These are phyloP conservation scores for Laburnicola sp. DNA, from an alignment of 2,329 filamentous ascomycete species.

Conservation along the genomic window DNA sequence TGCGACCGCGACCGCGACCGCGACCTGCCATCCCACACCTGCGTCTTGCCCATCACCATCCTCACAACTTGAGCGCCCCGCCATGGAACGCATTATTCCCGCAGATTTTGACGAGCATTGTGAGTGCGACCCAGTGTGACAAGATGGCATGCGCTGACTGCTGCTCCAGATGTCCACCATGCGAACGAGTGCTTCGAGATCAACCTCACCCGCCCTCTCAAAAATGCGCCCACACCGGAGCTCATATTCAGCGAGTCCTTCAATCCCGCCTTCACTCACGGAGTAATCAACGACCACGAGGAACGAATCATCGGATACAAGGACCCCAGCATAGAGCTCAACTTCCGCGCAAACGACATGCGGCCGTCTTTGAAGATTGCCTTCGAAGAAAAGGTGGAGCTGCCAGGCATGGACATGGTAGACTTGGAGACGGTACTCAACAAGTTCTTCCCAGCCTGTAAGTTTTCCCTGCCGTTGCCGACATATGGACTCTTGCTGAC, in stretches of 20 bases:
- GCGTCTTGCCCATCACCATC: not conserved
- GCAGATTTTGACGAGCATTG: slow-evolving; percentile 39
- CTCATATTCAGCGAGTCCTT: slow-evolving; percentile 66
- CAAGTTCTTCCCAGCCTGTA: slow-evolving; percentile 68
- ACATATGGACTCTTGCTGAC: slow-evolving; percentile 1
- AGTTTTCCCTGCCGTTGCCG: slow-evolving; percentile 25
- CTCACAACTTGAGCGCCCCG: slow-evolving; percentile 4
- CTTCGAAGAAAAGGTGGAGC: slow-evolving; percentile 73
- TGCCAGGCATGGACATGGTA: slow-evolving; percentile 65
- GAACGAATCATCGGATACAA: slow-evolving; percentile 91
- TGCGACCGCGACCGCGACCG: slow-evolving; percentile 7
- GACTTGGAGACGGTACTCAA: slow-evolving; percentile 68
- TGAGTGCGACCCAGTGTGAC: slow-evolving; percentile 18
- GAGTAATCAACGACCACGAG: slow-evolving; percentile 91
- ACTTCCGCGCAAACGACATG: slow-evolving; percentile 73
- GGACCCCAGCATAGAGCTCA: slow-evolving; percentile 73
- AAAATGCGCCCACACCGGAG: slow-evolving; percentile 20
- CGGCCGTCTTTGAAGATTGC: slow-evolving; percentile 73
- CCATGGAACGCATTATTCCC: slow-evolving; percentile 19
- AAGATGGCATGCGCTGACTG: slow-evolving; percentile 15
- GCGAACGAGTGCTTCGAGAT: slow-evolving; percentile 46
- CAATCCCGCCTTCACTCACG: slow-evolving; percentile 83
- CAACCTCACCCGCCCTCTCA: slow-evolving; percentile 40
- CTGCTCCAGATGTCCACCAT: slow-evolving; percentile 34
- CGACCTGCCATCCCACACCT: slow-evolving; percentile 15